These are phyloP conservation scores for Salicornia ramosissima DNA, from an alignment of 148 eudicot species.

Conservation along the genomic window DNA sequence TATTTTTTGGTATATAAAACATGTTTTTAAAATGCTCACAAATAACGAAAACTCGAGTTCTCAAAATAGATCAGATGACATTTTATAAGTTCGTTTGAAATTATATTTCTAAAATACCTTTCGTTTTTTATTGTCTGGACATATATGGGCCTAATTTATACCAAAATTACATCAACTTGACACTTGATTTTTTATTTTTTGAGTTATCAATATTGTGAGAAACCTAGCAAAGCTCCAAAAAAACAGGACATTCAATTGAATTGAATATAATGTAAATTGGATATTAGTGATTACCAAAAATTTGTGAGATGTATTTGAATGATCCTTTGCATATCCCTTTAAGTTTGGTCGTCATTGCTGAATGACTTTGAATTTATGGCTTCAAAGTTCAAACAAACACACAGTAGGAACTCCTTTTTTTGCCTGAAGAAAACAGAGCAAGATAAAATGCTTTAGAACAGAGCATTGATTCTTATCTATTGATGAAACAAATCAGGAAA, in stretches of 20 bases:
- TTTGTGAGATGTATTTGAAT: conserved; percentile 67
- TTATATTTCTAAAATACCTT: too few relatives aligned
- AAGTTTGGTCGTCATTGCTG: conserved; percentile 54
- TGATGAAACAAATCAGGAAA: background rate
- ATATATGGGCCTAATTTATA: too few relatives aligned
- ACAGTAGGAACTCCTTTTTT: background rate
- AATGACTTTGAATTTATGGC: conserved; percentile 3
- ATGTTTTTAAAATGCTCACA: background rate
- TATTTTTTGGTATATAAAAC: background rate
- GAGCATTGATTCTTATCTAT: conserved; percentile 6
- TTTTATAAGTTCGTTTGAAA: too few relatives aligned
- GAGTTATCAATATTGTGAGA: too few relatives aligned
- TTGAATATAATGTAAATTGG: too few relatives aligned
- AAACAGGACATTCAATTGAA: too few relatives aligned
- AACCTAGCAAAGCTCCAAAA: too few relatives aligned
- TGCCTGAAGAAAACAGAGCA: conserved; percentile 26
- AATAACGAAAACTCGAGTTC: background rate
- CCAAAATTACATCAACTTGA: too few relatives aligned
- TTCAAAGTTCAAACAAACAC: background rate
- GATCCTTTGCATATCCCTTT: conserved; percentile 83
- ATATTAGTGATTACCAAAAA: conserved; percentile 54
- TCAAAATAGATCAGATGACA: too few relatives aligned
- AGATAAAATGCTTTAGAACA: conserved; percentile 15
- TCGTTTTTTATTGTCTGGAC: too few relatives aligned
- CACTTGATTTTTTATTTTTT: too few relatives aligned